These are phyloP conservation scores for Arthrinium puccinioides DNA, from an alignment of 2,329 filamentous ascomycete species.

Conservation along the genomic window DNA sequence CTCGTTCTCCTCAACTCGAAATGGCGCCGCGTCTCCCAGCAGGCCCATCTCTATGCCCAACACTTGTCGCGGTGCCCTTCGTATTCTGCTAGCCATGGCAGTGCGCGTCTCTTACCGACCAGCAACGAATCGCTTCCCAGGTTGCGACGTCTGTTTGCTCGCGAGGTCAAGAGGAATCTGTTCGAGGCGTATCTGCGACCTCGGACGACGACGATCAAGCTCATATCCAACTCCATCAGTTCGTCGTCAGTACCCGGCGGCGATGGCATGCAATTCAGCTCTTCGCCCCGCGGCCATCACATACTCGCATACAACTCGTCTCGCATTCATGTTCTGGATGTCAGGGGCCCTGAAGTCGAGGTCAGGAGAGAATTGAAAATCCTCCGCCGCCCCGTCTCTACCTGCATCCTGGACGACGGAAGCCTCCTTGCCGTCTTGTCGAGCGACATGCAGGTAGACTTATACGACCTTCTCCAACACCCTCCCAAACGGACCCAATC, in stretches of 20 bases:
- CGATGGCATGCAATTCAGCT: constrained; percentile 78
- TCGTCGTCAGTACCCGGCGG: constrained; percentile 77
- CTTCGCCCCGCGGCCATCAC: constrained; percentile 68
- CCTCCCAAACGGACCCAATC: constrained; percentile 67
- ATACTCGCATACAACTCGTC: constrained; percentile 81
- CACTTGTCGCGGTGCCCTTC: constrained; percentile 57
- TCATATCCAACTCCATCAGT: constrained; percentile 78
- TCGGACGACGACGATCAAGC: constrained; percentile 62
- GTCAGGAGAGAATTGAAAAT: constrained; percentile 77
- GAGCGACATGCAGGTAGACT: constrained; percentile 73
- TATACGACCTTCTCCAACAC: constrained; percentile 64
- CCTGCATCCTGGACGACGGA: constrained; percentile 74
- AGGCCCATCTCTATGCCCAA: constrained; percentile 53
- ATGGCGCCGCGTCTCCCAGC: constrained; percentile 58
- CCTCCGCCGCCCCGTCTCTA: constrained; percentile 64
- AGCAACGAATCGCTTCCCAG: constrained; percentile 44
- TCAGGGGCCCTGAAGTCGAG: constrained; percentile 48
- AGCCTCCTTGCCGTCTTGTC: constrained; percentile 71
- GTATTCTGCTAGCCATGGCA: constrained; percentile 42
- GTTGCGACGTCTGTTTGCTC: constrained; percentile 59
- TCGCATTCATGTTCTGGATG: constrained; percentile 71
- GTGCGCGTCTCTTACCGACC: constrained; percentile 17
- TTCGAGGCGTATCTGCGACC: constrained; percentile 72
- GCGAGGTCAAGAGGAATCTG: constrained; percentile 67
- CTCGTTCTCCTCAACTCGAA: constrained; percentile 57